A percentile compares a stretch with the other conserved stretches of the same genome.
phyloP scores from a whole-genome alignment of 2,329 filamentous ascomycete species.

The Epichloe gansuensis region DNA sequence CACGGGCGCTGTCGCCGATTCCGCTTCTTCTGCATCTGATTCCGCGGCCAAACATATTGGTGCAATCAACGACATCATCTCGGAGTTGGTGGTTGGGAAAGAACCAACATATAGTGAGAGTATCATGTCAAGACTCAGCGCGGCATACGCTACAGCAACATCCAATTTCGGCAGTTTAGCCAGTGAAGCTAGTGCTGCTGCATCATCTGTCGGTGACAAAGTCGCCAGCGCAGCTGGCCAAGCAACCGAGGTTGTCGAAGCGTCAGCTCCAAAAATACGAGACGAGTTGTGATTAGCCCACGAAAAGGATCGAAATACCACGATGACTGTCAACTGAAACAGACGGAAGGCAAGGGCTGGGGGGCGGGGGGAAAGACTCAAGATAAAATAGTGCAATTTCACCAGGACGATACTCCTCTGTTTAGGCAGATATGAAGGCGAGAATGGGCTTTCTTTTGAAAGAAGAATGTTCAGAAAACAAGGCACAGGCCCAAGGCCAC shows the following conservation, averaged over 20 bases:
- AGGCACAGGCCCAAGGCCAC: no score
- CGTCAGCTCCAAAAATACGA: constrained; percentile 20
- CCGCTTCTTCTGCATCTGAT: constrained; percentile 41
- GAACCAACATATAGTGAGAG: constrained; percentile 75
- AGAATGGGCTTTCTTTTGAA: background rate
- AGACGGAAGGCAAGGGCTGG: background rate
- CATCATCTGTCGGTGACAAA: constrained; percentile 21
- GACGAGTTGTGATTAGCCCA: constrained; percentile 30
- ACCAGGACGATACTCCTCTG: background rate
- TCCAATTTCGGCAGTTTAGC: constrained; percentile 36
- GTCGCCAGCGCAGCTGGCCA: constrained; percentile 25
- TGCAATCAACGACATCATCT: constrained; percentile 57
- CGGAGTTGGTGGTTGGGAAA: constrained; percentile 63
- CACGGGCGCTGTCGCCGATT: constrained; percentile 30
- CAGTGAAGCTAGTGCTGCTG: constrained; percentile 21
- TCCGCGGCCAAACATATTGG: constrained; percentile 52
- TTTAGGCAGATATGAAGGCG: background rate
- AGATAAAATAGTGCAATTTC: background rate
- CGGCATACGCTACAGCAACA: constrained; percentile 56
- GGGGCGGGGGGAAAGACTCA: background rate
- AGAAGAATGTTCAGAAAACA: background rate
- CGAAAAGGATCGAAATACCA: no score
- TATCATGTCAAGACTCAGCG: constrained; percentile 57
- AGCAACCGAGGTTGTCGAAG: constrained; percentile 31
- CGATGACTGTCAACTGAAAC: background rate